These are phyloP conservation scores for Blastocystis sp. DNA, from an alignment of 352 stramenopile species.

Conservation along the genomic window DNA sequence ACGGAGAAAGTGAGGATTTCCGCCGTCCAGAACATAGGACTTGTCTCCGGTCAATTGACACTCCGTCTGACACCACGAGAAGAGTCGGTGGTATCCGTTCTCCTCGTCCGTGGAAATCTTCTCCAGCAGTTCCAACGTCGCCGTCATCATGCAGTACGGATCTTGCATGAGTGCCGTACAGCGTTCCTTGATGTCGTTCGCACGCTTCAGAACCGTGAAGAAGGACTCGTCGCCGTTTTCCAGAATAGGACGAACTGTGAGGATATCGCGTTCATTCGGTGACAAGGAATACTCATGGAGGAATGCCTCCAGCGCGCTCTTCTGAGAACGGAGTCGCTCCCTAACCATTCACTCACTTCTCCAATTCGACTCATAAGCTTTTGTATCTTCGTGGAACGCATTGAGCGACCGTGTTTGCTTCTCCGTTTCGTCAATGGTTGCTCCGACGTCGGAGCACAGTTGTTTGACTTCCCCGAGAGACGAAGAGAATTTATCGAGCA, in stretches of 20 bases:
- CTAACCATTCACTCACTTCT: neutral
- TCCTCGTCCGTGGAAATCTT: neutral
- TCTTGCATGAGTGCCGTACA: constrained; percentile 28
- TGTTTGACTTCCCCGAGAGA: constrained; percentile 8
- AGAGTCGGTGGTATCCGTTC: neutral
- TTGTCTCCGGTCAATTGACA: neutral
- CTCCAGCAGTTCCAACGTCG: constrained; percentile 37
- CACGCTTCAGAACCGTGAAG: neutral
- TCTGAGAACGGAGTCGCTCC: neutral
- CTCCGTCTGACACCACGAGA: constrained; percentile 1
- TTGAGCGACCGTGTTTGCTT: constrained; percentile 5
- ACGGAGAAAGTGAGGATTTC: constrained; percentile 5
- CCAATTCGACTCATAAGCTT: neutral
- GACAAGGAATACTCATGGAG: constrained; percentile 20
- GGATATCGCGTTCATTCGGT: neutral
- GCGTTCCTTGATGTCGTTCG: neutral
- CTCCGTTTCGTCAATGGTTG: constrained; percentile 14
- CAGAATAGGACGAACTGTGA: neutral
- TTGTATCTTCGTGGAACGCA: neutral
- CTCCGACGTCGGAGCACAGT: neutral
- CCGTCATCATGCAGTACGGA: constrained; percentile 45
- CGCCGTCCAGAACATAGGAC: neutral
- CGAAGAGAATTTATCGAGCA: constrained; percentile 43
- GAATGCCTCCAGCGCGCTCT: neutral
- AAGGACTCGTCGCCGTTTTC: constrained; percentile 4